phyloP scores from a whole-genome alignment of 83 land plant genomes.

The Diphasiastrum complanatum region DNA sequence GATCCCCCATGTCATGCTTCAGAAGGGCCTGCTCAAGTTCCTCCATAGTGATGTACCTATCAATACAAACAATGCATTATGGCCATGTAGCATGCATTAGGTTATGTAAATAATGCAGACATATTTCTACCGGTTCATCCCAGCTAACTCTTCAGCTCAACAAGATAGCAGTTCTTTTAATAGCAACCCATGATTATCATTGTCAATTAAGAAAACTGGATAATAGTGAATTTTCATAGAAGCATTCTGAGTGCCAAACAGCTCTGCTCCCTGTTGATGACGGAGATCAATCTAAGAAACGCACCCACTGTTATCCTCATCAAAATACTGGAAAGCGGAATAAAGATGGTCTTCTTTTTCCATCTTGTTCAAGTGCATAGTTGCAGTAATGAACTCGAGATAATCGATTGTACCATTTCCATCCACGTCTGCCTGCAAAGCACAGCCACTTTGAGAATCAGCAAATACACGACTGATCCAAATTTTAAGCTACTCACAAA shows the following conservation, averaged over 20 bases:
- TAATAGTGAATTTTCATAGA: too few relatives aligned
- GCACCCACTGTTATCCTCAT: slow-evolving; percentile 57
- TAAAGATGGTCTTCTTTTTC: slow-evolving; percentile 49
- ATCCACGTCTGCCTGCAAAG: slow-evolving; percentile 57
- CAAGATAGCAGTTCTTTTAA: too few relatives aligned
- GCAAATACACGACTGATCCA: too few relatives aligned
- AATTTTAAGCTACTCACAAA: too few relatives aligned
- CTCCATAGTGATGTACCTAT: slow-evolving; percentile 6
- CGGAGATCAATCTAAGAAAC: slow-evolving; percentile 1
- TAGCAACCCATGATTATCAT: too few relatives aligned
- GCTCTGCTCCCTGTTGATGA: too few relatives aligned
- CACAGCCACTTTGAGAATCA: neutral
- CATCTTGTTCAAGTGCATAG: slow-evolving; percentile 46
- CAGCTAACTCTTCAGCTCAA: too few relatives aligned
- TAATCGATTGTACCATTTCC: slow-evolving; percentile 58
- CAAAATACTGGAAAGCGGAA: slow-evolving; percentile 58
- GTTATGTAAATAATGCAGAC: neutral
- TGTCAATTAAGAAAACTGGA: too few relatives aligned
- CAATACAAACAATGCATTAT: neutral
- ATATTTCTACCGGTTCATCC: too few relatives aligned
- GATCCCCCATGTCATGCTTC: slow-evolving; percentile 11
- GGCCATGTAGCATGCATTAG: neutral
- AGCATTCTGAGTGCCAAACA: too few relatives aligned
- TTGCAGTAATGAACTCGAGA: slow-evolving; percentile 61
- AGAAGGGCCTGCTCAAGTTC: slow-evolving; percentile 5